These are phyloP conservation scores for Pseudisothecium myosuroides DNA, from an alignment of 225 moss, liverwort and hornwort genomes.

Conservation along the genomic window DNA sequence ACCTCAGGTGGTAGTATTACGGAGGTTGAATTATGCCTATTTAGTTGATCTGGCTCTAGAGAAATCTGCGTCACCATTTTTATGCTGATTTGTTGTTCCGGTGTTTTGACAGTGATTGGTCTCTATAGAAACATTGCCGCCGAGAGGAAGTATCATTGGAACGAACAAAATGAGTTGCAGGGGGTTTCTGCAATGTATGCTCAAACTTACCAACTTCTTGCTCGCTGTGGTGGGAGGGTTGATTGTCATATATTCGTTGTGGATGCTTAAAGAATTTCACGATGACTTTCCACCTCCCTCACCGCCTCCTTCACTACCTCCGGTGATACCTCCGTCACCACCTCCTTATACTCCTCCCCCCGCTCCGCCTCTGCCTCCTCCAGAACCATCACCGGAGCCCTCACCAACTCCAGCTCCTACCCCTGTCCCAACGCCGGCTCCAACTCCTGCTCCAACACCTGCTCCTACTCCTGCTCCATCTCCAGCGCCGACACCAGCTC, in stretches of 20 bases:
- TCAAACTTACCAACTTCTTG: slow-evolving; percentile 77
- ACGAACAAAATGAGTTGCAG: slow-evolving; percentile 55
- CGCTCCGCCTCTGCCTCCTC: slow-evolving; percentile 9
- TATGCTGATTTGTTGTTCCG: not conserved
- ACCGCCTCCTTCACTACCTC: slow-evolving; percentile 17
- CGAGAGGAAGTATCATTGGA: not conserved
- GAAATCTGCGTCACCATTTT: not conserved
- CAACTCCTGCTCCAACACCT: not conserved
- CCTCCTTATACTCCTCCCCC: slow-evolving; percentile 18
- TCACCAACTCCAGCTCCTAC: slow-evolving; percentile 8
- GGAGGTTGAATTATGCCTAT: not conserved
- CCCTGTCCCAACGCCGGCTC: not conserved
- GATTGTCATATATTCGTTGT: slow-evolving; percentile 78
- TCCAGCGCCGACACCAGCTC: not conserved
- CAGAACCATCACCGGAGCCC: slow-evolving; percentile 6
- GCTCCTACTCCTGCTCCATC: not conserved
- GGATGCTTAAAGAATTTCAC: slow-evolving; percentile 80
- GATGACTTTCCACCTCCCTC: slow-evolving; percentile 31
- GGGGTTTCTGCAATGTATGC: slow-evolving; percentile 75
- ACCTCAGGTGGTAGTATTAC: not conserved
- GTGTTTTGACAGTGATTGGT: not conserved
- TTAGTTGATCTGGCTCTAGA: not conserved
- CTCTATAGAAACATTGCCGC: not conserved
- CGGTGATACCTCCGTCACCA: slow-evolving; percentile 27
- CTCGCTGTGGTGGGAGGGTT: slow-evolving; percentile 67